Evolutionary conservation across 2,329 filamentous ascomycete species (phyloP), one percentile per base, ranked within the genome.

Genomic region (Hypomyces perniciosus): DNA sequence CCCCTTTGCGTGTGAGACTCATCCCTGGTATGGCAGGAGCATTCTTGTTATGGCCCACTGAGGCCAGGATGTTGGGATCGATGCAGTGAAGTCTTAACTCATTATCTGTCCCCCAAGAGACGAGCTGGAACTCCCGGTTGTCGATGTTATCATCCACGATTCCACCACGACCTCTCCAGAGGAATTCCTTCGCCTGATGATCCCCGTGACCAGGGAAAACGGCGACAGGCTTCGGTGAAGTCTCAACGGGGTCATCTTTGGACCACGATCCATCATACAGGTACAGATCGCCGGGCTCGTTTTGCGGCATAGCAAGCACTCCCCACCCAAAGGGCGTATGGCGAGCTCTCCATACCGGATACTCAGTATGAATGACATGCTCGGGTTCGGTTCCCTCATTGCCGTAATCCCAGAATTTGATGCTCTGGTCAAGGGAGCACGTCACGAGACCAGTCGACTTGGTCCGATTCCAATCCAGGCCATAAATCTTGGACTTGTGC

Each of bases 401-500:
- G 49, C 61, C 66, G 59, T 90, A 90, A 65, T 96, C 87, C 91
- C 91, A 96, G 57, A 96, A 87, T 64, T 95, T 95, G 69, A 96
- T 92, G 38, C 86, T 95, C 65, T 86, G 90, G 64, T 96, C 91
- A 44, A 96, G 73, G 1, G 91, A 95, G 67, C 91, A 96, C 3
- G 91, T 96, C 5, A 90, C 83, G 46, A 96, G 75, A 34, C 83
- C 84, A 8, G 81, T 85, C 2, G 82, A 71, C 44, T 84, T 77
- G 9, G 85, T 86, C 46, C 92, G 81, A 63, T 95, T 95, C 92
- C 92, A 96, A 68, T 96, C 92, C 33, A 96, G 76, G 29, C 92
- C 92, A 64, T 96, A 96, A 53, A 96, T 96, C 68, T 96, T 96
- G 35, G 90, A 96, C 31, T 81, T 83, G 62, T 96, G 91, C 0